Evolutionary conservation across 208 protist genomes (phyloP).

Genomic region (Crithidia bombi): DNA sequence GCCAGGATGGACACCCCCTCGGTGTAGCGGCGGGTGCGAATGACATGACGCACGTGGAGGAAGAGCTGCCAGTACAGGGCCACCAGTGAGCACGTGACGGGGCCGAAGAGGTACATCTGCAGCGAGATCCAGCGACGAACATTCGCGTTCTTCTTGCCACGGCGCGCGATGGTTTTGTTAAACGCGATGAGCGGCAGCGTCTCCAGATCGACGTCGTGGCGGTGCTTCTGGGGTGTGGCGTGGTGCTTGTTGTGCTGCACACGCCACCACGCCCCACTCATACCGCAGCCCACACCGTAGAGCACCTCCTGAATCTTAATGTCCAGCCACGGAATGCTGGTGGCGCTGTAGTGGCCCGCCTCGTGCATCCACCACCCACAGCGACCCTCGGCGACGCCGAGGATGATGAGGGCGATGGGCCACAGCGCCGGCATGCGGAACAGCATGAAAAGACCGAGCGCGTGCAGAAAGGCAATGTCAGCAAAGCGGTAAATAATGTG

Average conservation of each 20-base stretch:
- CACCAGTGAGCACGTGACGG: constrained; percentile 70
- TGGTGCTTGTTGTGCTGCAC: constrained; percentile 86
- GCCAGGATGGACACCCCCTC: constrained; percentile 54
- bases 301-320: constrained; percentile 68
- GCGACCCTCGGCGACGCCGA: constrained; percentile 78
- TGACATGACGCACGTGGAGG: constrained; percentile 70
- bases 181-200: constrained; percentile 86
- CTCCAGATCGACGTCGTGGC: constrained; percentile 74
- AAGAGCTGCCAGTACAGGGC: constrained; percentile 82
- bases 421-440: constrained; percentile 45
- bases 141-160: constrained; percentile 36
- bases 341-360: constrained; percentile 72
- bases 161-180: constrained; percentile 58
- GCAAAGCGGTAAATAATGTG: constrained; percentile 68
- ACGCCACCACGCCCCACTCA: constrained; percentile 80
- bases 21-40: constrained; percentile 61
- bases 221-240: constrained; percentile 72
- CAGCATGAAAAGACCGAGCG: constrained; percentile 55
- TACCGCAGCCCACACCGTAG: constrained; percentile 75
- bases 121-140: constrained; percentile 66
- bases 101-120: constrained; percentile 74
- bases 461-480: constrained; percentile 65
- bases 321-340: constrained; percentile 62
- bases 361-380: constrained; percentile 87
- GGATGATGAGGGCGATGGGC: constrained; percentile 46